A percentile compares a stretch with the other conserved stretches of the same genome.
phyloP scores from a whole-genome alignment of 805 yeast genomes.

The Candida maltosa region DNA sequence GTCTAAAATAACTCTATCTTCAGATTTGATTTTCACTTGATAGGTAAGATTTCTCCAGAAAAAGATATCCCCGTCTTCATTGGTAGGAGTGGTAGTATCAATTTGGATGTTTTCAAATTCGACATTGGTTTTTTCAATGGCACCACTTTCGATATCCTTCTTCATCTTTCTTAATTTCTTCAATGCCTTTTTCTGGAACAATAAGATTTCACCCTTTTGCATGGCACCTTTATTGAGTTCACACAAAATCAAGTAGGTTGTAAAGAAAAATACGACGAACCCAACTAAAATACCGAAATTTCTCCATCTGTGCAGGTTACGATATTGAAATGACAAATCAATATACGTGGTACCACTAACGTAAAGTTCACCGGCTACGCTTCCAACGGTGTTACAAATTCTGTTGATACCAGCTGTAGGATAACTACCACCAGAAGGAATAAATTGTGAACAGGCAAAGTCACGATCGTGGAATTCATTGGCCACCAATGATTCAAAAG shows the following conservation, averaged over 20 bases:
- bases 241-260: constrained; percentile 26
- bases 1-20: constrained; percentile 30
- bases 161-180: constrained; percentile 24
- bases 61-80: constrained; percentile 19
- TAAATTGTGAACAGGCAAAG: constrained; percentile 49
- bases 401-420: constrained; percentile 32
- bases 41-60: constrained; percentile 37
- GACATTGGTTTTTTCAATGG: constrained; percentile 16
- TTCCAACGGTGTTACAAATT: constrained; percentile 61
- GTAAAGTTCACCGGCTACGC: constrained; percentile 46
- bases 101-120: constrained; percentile 16
- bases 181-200: constrained; percentile 23
- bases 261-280: constrained; percentile 15
- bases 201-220: constrained; percentile 40
- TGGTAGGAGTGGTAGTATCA: constrained; percentile 10
- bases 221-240: constrained; percentile 39
- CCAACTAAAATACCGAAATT: constrained; percentile 50
- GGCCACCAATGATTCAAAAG: constrained; percentile 55
- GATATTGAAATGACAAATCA: constrained; percentile 44
- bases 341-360: constrained; percentile 64
- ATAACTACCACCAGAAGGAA: constrained; percentile 62
- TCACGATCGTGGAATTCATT: constrained; percentile 60
- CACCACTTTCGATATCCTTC: constrained; percentile 11
- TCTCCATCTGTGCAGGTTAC: constrained; percentile 68
- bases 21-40: constrained; percentile 31